Base-by-base conservation (phyloP, 768 basidiomycete genomes). In the Amanita exitialis region DNA sequence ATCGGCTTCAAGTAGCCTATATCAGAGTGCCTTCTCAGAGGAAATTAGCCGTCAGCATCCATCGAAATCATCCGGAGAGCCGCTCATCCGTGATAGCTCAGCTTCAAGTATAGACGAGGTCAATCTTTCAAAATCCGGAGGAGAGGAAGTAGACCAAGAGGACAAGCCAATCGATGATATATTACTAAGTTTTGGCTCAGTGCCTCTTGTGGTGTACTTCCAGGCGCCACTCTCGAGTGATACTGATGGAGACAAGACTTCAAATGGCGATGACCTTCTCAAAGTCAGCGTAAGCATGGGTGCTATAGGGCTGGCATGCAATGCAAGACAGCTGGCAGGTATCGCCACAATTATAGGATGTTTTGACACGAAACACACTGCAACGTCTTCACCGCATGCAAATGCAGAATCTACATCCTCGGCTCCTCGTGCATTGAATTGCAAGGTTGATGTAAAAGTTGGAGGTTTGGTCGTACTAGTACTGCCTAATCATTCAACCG, bases 1-100 rank as follows among this genome's bases (percentile, higher is more conserved):
- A 35, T 80, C 82, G 16, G 65, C 75, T 44, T 64, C 73, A 4
- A 79, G 78, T 57, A 90, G 82, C 65, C 78, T 91, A 74, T 92
- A 90, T 61, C 77, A 85, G 57, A 91, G 88, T 57, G 84, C 84
- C 3, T 56, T 85, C 18, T 83, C 83, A 8, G 52, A 39, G 20
- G 44, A 21, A 34, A 16, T 5, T 12, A 18, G 28, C 16, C 37
- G 21, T 10, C n/a, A 12, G 30, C 23, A 30, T 20, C 27, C 46
- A 18, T n/a, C 38, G 16, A 18, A 50, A 36, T 46, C 44, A 13
- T 39, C 37, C 4, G 9, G 23, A 27, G n/a, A 44, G 16, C 16
- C 12, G 16, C n/a, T 13, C n/a, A 44, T 2, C 8, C n/a, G 28
- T 44, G 15, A 28, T 4, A 16, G 27, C 27, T 44, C 16, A 44